phyloP scores from a whole-genome alignment of 768 basidiomycete genomes.

The Lactarius evosmus region DNA sequence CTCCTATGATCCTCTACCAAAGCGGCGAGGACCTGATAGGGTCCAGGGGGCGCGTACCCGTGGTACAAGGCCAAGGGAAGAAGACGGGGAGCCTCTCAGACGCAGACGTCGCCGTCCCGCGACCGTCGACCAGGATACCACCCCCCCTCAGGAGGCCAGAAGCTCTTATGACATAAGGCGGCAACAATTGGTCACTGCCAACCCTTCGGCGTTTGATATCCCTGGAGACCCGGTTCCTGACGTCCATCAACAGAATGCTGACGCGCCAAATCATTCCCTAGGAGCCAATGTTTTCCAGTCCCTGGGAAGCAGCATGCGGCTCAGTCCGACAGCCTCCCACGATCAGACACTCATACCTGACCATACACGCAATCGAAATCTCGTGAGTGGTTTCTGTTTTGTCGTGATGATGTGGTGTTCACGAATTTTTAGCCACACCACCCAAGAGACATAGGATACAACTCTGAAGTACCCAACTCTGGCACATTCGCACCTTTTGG shows the following conservation, averaged over 20 bases:
- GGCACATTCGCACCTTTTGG: not conserved
- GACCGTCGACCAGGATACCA: slow-evolving; percentile 7
- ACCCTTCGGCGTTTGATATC: not conserved
- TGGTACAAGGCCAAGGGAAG: slow-evolving; percentile 40
- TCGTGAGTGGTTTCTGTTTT: not conserved
- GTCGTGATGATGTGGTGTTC: not conserved
- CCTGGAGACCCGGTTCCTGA: not conserved
- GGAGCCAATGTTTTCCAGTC: not conserved
- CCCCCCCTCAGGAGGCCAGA: slow-evolving; percentile 2
- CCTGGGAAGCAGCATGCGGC: not conserved
- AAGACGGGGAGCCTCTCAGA: slow-evolving; percentile 32
- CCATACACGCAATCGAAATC: not conserved
- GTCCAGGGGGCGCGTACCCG: slow-evolving; percentile 77
- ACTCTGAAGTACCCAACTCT: not conserved
- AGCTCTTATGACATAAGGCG: slow-evolving; percentile 3
- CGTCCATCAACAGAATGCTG: not conserved
- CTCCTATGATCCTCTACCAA: slow-evolving; percentile 66
- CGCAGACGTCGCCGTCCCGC: slow-evolving; percentile 27
- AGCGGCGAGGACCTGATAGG: slow-evolving; percentile 78
- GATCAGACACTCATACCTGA: not conserved
- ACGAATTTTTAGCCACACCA: not conserved
- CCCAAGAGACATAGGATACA: not conserved
- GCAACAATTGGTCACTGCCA: not conserved
- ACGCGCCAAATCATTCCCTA: not conserved
- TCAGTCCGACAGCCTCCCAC: not conserved